Base-by-base conservation (phyloP, 306 rosid genomes). In the Quercus berberidifolia region DNA sequence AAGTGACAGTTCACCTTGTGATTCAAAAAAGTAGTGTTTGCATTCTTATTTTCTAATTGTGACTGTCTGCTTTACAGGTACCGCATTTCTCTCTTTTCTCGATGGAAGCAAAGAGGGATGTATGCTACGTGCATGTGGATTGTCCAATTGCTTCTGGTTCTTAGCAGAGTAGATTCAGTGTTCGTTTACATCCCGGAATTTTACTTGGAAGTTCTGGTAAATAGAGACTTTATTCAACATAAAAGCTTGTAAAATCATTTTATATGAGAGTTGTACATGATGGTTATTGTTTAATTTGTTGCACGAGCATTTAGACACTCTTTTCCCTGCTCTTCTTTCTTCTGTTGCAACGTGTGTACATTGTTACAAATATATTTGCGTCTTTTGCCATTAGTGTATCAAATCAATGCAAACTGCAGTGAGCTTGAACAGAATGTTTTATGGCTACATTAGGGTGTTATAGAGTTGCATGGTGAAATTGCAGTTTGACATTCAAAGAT, bases 101-200 rank as follows among this genome's bases (percentile, higher is more conserved):
- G 85, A 76, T 92, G 99, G 98, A 95, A 95, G 88, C 99, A 89
- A 83, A 88, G 99, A 87, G 99, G 97, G 83, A 95, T 95, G 99
- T 95, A 90, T 85, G 99, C 99, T 76, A 82, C 86, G 85, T 95
- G 99, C 92, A 84, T 92, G 90, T 95, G 98, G 99, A 89, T 96
- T 82, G 97, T 93, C 74, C 98, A 95, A 85, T 85, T 95, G 91
- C 89, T 95, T 79, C 85, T 95, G 85, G 92, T 89, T 84, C 91
- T 95, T 71, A 91, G 98, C 89, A 95, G 91, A 89, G 82, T 87
- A 87, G 97, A 91, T 86, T 87, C 90, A 0, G 81, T 95, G 83
- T 95, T 95, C 70, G n/a, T 87, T 33, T 95, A 86, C 77, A 79
- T 88, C 83, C 99, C 99, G 82, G 99, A 92, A 87, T 92, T 86